phyloP scores from a whole-genome alignment of 2,329 filamentous ascomycete species.

The Neofusicoccum umdonicola region DNA sequence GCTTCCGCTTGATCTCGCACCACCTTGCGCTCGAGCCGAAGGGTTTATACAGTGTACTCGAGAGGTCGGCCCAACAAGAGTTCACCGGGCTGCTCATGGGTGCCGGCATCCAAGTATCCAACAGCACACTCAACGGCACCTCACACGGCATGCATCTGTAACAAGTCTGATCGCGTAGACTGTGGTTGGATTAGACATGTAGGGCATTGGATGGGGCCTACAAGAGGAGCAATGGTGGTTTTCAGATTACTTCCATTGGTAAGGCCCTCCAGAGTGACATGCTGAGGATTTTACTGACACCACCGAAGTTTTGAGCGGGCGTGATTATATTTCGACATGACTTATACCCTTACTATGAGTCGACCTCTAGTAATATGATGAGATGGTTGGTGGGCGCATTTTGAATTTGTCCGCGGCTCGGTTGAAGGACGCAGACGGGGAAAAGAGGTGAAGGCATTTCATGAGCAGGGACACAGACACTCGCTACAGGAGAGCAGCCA shows the following conservation, averaged over 20 bases:
- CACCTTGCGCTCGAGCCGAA: constrained; percentile 5
- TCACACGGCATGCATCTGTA: neutral
- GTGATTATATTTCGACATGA: neutral
- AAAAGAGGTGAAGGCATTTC: no score
- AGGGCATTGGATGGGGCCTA: neutral
- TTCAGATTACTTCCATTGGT: neutral
- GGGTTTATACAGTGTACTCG: constrained; percentile 2
- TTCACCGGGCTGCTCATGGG: neutral
- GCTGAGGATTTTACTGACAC: neutral
- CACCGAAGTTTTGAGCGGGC: neutral
- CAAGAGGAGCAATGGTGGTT: neutral
- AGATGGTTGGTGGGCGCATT: neutral
- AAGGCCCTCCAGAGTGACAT: neutral
- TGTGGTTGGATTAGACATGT: neutral
- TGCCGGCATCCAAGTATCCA: neutral
- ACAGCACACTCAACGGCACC: neutral
- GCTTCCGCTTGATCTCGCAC: neutral
- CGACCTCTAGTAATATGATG: constrained; percentile 1
- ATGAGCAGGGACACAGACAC: no score
- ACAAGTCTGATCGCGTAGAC: neutral
- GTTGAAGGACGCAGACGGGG: neutral
- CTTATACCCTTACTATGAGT: neutral
- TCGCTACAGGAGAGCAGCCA: neutral
- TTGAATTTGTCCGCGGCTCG: no score
- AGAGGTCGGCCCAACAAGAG: neutral